Conservation (phyloP, 2,329 filamentous ascomycete species). For the Colletotrichum neosansevieriae region DNA sequence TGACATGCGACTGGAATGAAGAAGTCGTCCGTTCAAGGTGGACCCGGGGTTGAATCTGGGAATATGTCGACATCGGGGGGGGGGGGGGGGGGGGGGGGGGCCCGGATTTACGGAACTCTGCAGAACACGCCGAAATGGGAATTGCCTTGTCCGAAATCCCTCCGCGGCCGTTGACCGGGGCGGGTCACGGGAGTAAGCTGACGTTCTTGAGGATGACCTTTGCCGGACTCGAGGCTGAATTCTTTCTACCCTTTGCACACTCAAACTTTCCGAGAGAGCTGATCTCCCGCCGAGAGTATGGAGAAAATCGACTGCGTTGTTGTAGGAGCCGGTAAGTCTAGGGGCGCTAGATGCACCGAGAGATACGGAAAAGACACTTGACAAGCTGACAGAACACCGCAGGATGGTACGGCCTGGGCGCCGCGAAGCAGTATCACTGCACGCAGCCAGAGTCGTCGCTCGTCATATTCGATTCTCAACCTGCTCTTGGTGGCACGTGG, state of each 20-base stretch:
- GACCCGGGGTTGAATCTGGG: neutral
- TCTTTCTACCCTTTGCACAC: neutral
- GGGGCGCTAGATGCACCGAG: neutral
- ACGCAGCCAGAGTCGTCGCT: conserved; percentile 68
- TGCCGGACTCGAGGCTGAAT: neutral
- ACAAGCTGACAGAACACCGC: conserved; percentile 8
- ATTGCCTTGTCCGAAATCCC: too few species aligned
- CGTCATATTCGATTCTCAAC: conserved; percentile 68
- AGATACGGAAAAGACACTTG: neutral
- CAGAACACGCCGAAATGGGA: neutral
- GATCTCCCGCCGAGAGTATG: conserved; percentile 44
- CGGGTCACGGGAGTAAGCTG: neutral
- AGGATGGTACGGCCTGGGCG: conserved; percentile 68
- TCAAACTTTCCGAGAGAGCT: neutral
- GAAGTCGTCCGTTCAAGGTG: conserved; percentile 1
- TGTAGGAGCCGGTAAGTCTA: conserved; percentile 64
- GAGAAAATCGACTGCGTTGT: conserved; percentile 61
- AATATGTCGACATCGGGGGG: conserved; percentile 10
- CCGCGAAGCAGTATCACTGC: conserved; percentile 71
- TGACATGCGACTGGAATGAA: neutral
- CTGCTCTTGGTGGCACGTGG: conserved; percentile 77
- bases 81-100: too few species aligned
- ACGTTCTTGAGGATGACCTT: neutral
- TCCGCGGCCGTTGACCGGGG: neutral
- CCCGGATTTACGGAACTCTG: neutral